Evolutionary conservation across 2,329 filamentous ascomycete species (phyloP).

Genomic region (Dichotomopilus funicola): DNA sequence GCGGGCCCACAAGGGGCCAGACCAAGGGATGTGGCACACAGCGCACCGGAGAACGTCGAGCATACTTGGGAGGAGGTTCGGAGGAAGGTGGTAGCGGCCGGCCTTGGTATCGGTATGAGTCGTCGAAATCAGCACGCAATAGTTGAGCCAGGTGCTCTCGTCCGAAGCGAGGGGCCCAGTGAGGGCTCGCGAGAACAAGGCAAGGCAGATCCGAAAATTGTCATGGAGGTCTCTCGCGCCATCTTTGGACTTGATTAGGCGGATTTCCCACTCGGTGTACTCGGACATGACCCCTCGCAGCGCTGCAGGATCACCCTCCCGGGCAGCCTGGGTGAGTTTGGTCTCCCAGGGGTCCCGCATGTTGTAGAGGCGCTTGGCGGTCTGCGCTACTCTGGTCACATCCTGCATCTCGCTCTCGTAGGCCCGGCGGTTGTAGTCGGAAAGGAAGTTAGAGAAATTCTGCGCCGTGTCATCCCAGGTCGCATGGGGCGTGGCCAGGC

Average conservation of each 20-base stretch:
- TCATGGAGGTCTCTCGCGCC: constrained; percentile 31
- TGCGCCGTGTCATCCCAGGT: constrained; percentile 71
- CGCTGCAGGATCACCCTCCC: constrained; percentile 48
- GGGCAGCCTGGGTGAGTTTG: constrained; percentile 52
- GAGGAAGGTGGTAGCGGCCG: constrained; percentile 35
- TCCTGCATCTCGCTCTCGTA: constrained; percentile 70
- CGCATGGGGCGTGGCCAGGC: constrained; percentile 65
- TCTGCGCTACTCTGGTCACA: constrained; percentile 55
- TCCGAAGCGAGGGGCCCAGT: constrained; percentile 63
- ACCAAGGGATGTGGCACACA: constrained; percentile 88
- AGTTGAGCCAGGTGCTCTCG: constrained; percentile 75
- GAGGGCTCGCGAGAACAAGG: constrained; percentile 74
- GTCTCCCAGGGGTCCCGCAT: constrained; percentile 63
- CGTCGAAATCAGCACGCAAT: constrained; percentile 65
- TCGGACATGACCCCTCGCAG: constrained; percentile 49
- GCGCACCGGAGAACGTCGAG: constrained; percentile 73
- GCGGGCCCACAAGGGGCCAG: constrained; percentile 82
- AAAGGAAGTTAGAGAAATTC: constrained; percentile 67
- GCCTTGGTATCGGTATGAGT: constrained; percentile 32
- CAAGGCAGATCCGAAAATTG: constrained; percentile 47
- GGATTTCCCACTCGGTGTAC: constrained; percentile 83
- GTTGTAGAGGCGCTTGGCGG: constrained; percentile 57
- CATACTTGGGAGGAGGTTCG: constrained; percentile 39
- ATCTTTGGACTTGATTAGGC: constrained; percentile 49
- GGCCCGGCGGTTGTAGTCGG: constrained; percentile 60